These are phyloP conservation scores for Taxawa tesnikishii DNA, from an alignment of 2,329 filamentous ascomycete genomes.

Conservation along the genomic window DNA sequence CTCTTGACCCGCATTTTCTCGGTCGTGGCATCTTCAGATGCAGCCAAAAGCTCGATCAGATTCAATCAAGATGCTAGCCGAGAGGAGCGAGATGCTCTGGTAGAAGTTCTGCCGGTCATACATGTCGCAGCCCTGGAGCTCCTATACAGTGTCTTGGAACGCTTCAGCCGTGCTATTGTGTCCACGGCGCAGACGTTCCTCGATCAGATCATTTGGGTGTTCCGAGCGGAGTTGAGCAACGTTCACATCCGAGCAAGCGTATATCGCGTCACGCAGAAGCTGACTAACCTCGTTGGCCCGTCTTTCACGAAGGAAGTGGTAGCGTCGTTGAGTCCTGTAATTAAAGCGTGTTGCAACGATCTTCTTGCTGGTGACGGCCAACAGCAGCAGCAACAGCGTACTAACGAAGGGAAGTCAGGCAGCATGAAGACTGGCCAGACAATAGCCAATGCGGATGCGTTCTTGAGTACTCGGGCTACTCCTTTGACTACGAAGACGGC, in stretches of 20 bases:
- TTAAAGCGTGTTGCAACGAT: slow-evolving; percentile 63
- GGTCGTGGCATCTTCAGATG: slow-evolving; percentile 39
- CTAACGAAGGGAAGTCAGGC: slow-evolving; percentile 18
- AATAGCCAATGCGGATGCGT: slow-evolving; percentile 58
- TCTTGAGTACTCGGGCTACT: slow-evolving; percentile 52
- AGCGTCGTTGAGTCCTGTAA: slow-evolving; percentile 47
- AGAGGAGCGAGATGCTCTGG: slow-evolving; percentile 73
- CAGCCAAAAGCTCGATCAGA: slow-evolving; percentile 27
- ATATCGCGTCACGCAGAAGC: slow-evolving; percentile 46
- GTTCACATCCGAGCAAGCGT: slow-evolving; percentile 44
- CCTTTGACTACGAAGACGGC: too few species aligned
- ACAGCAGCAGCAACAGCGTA: slow-evolving; percentile 25
- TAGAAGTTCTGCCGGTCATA: slow-evolving; percentile 58
- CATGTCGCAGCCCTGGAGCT: slow-evolving; percentile 60
- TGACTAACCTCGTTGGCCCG: slow-evolving; percentile 52
- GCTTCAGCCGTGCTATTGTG: slow-evolving; percentile 45
- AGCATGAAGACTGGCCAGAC: slow-evolving; percentile 13
- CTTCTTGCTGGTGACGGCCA: slow-evolving; percentile 40
- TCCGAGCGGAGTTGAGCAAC: slow-evolving; percentile 40
- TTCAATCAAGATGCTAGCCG: slow-evolving; percentile 61
- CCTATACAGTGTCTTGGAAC: slow-evolving; percentile 42
- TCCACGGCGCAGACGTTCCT: slow-evolving; percentile 52
- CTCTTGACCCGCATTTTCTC: slow-evolving; percentile 58
- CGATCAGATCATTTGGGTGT: slow-evolving; percentile 61
- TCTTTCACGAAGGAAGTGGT: slow-evolving; percentile 55